Conservation (phyloP, 257 asterid species). For the Rhazya stricta region DNA sequence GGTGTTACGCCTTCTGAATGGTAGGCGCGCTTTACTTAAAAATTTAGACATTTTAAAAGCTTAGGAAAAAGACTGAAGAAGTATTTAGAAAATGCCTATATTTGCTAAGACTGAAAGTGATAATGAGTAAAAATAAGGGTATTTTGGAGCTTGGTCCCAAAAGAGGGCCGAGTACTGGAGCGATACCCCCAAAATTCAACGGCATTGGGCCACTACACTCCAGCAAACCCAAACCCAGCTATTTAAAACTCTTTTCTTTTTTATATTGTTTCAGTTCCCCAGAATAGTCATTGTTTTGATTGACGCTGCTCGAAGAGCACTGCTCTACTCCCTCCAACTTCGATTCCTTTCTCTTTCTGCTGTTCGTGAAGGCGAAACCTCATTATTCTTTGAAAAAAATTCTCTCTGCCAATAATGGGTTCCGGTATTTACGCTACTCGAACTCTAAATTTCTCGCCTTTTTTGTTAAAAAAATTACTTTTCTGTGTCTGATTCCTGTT, state of each 20-base stretch:
- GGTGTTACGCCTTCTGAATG: no score
- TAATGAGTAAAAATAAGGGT: no score
- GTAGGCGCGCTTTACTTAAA: no score
- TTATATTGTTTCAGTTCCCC: neutral
- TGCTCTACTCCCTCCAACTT: neutral
- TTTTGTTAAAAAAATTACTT: no score
- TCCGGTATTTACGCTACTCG: constrained; percentile 39
- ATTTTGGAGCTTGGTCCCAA: no score
- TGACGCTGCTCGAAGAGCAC: neutral
- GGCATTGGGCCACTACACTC: neutral
- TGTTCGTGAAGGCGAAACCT: neutral
- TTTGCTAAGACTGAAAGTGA: no score
- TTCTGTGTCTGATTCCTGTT: constrained; percentile 4
- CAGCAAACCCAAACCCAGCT: neutral
- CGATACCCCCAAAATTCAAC: no score
- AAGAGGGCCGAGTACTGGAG: no score
- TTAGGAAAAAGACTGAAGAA: no score
- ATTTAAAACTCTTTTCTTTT: no score
- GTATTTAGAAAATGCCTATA: no score
- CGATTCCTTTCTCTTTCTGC: neutral
- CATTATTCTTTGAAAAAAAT: neutral
- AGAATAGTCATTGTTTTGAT: neutral
- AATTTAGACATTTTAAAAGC: no score
- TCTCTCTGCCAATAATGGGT: constrained; percentile 40
- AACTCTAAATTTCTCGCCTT: neutral